Conservation (phyloP, 768 basidiomycete genomes). For the Collybiopsis confluens region DNA sequence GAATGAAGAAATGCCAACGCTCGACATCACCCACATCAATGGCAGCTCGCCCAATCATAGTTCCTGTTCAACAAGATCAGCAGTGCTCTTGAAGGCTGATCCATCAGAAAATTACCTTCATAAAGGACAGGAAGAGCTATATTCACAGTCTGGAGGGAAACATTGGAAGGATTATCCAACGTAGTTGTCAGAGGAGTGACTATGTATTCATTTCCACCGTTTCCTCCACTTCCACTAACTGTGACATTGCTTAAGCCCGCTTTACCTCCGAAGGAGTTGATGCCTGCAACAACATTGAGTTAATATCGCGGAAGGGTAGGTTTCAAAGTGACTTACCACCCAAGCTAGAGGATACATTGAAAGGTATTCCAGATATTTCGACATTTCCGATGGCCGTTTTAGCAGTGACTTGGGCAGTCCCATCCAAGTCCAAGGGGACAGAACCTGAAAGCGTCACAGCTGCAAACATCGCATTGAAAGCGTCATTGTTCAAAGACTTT, state of each 20-base stretch:
- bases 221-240: slow-evolving; percentile 62
- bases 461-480: slow-evolving; percentile 55
- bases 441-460: slow-evolving; percentile 47
- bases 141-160: slow-evolving; percentile 55
- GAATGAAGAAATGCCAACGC: no score
- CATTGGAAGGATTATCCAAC: slow-evolving; percentile 64
- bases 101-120: slow-evolving; percentile 24
- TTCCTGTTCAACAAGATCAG: slow-evolving; percentile 8
- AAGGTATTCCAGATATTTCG: slow-evolving; percentile 59
- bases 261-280: slow-evolving; percentile 53
- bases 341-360: slow-evolving; percentile 54
- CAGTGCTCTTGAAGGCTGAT: no score
- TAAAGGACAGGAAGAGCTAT: slow-evolving; percentile 58
- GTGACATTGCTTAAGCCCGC: slow-evolving; percentile 52
- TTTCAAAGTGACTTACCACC: slow-evolving; percentile 32
- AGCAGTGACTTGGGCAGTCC: slow-evolving; percentile 54
- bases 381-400: slow-evolving; percentile 63
- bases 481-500: slow-evolving; percentile 47
- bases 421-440: slow-evolving; percentile 47
- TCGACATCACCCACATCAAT: slow-evolving; percentile 59
- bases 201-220: slow-evolving; percentile 56
- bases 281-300: slow-evolving; percentile 32
- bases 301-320: neutral
- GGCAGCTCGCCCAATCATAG: slow-evolving; percentile 54
- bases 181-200: slow-evolving; percentile 51